phyloP scores from a whole-genome alignment of 1,139 yeast species.

The Debaryomyces coudertii region DNA sequence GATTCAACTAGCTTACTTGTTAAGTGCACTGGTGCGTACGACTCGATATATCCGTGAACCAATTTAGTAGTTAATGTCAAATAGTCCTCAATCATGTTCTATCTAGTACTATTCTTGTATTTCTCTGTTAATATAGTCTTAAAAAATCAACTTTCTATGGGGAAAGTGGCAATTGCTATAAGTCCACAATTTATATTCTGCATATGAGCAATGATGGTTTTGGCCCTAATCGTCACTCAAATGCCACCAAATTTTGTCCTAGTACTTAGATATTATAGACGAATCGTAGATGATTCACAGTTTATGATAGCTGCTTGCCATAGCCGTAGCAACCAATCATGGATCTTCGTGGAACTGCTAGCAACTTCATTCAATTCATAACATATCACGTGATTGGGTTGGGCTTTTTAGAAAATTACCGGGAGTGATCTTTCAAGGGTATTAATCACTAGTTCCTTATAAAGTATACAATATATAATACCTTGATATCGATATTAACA shows the following conservation, averaged over 20 bases:
- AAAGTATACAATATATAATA: constrained; percentile 1
- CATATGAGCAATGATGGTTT: background rate
- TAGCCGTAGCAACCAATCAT: background rate
- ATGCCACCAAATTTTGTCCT: background rate
- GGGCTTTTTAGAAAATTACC: background rate
- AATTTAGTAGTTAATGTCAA: constrained; percentile 30
- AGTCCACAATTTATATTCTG: background rate
- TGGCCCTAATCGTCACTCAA: background rate
- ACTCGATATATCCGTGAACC: constrained; percentile 29
- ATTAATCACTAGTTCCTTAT: background rate
- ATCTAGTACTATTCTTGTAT: background rate
- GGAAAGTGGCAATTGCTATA: background rate
- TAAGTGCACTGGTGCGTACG: constrained; percentile 11
- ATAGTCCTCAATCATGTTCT: constrained; percentile 23
- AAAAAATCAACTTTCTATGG: background rate
- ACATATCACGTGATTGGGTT: background rate
- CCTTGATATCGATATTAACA: background rate
- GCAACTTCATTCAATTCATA: background rate
- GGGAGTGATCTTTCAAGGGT: constrained; percentile 4
- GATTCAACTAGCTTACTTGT: constrained; percentile 6
- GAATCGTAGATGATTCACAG: background rate
- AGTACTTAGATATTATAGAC: background rate
- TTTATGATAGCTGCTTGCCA: background rate
- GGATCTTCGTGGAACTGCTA: background rate
- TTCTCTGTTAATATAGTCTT: background rate